Base-by-base conservation (phyloP, 805 yeast species). In the Candida qinlingensis region DNA sequence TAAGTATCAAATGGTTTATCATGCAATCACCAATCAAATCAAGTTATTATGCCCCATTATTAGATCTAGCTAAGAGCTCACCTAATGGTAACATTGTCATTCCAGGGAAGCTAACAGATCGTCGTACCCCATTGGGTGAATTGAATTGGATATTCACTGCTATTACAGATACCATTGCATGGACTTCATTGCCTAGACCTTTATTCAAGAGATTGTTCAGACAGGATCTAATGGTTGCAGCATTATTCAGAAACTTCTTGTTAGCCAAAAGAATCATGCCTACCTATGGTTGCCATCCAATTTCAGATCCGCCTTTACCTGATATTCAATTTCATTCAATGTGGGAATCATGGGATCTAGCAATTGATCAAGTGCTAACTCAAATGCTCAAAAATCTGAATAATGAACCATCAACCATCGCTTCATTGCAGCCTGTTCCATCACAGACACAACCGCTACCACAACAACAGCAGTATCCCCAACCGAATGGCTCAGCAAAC, bases 291-390 rank as follows among this genome's bases (percentile, higher is more conserved):
- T 91, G 97, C 63, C 95, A 90, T 61, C 98, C 99, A 1, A 81
- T 91, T 3, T 88, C 96, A 13, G 95, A 89, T 54, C 99, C 99
- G 1, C 89, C 87, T 8, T 70, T 94, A 37, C 98, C 99, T 0
- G 94, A 89, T 47, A 79, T 83, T 6, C 81, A 87, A 42, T 77
- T 79, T 52, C 97, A 94, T 62, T 81, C 95, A 5, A 83, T 94
- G 87, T 94, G 99, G 99, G 94, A 89, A 50, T 84, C 97, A 0
- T 94, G 99, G 98, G 98, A 94, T 62, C 72, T 94, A 53, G 97
- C 99, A 0, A 84, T 94, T 38, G 98, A 94, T 63, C 97, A 94
- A 62, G 95, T 95, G 4, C 70, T 94, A 41, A 80, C 87, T 3
- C 90, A 85, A 58, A 66, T 85, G 39, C 73, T 85, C 45, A 77